Conservation (phyloP, 306 rosid species). For the Dalbergia cochinchinensis region DNA sequence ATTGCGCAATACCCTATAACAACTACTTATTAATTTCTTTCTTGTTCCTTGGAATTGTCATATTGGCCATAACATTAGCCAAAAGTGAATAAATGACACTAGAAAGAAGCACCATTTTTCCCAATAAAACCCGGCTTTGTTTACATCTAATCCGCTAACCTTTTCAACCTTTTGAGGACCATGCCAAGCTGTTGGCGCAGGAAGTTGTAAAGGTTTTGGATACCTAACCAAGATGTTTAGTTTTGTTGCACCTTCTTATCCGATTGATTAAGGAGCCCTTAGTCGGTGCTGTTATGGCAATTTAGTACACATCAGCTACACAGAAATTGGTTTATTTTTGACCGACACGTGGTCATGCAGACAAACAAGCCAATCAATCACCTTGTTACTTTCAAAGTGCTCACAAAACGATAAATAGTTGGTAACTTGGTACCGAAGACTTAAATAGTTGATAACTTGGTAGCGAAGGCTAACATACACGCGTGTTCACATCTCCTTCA, state of each 20-base stretch:
- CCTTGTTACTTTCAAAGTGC: neutral
- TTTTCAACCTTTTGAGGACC: slow-evolving; percentile 32
- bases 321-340: neutral
- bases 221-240: slow-evolving; percentile 32
- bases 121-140: neutral
- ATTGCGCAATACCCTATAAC: neutral
- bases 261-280: neutral
- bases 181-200: slow-evolving; percentile 13
- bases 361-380: slow-evolving; percentile 15
- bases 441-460: neutral
- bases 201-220: neutral
- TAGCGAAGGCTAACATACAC: neutral
- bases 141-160: slow-evolving; percentile 26
- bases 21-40: neutral
- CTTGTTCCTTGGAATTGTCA: neutral
- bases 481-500: slow-evolving; percentile 19
- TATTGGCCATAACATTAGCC: slow-evolving; percentile 6
- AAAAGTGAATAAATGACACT: slow-evolving; percentile 1
- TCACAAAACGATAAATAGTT: slow-evolving; percentile 23
- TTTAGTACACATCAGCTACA: slow-evolving; percentile 21
- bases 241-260: slow-evolving; percentile 11
- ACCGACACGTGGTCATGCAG: slow-evolving; percentile 21
- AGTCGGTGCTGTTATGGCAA: slow-evolving; percentile 25
- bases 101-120: neutral
- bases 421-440: too few species aligned